Evolutionary conservation across 2,329 filamentous ascomycete species (phyloP).

Genomic region (Colletotrichum chrysophilum): DNA sequence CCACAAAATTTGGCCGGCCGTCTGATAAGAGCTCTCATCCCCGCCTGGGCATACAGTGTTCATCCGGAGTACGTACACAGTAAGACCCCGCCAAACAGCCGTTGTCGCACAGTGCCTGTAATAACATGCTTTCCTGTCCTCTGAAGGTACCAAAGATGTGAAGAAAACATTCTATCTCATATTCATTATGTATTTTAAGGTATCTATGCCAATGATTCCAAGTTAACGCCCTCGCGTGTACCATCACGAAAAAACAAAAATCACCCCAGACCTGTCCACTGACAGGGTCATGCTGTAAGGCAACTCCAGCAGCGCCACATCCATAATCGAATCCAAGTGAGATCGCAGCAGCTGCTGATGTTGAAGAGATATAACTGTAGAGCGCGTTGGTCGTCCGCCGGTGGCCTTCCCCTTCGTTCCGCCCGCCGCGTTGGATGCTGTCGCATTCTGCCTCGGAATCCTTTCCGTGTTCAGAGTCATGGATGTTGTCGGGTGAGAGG

Average conservation of each 20-base stretch:
- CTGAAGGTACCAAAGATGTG: not conserved
- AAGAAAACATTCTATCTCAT: not conserved
- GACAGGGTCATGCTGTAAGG: conserved; percentile 94
- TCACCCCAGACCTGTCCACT: conserved; percentile 85
- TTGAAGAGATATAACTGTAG: conserved; percentile 85
- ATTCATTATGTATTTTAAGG: not conserved
- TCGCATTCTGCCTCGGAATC: conserved; percentile 44
- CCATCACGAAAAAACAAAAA: conserved; percentile 72
- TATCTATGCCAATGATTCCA: not conserved
- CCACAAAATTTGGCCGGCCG: conserved; percentile 14
- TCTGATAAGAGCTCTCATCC: conserved; percentile 17
- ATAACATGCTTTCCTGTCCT: not conserved
- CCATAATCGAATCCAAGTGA: conserved; percentile 86
- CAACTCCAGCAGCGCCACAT: conserved; percentile 85
- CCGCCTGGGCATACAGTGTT: not conserved
- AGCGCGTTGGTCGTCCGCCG: conserved; percentile 63
- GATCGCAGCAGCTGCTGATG: conserved; percentile 86
- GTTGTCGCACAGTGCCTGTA: not conserved
- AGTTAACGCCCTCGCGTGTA: not conserved
- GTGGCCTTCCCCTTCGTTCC: conserved; percentile 32
- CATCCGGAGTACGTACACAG: no score
- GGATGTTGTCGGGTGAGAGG: conserved; percentile 65
- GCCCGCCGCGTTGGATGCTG: conserved; percentile 31
- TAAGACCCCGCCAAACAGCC: not conserved
- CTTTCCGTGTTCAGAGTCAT: conserved; percentile 73